Conservation (phyloP, 352 stramenopile species). For the Globisporangium radiosum region DNA sequence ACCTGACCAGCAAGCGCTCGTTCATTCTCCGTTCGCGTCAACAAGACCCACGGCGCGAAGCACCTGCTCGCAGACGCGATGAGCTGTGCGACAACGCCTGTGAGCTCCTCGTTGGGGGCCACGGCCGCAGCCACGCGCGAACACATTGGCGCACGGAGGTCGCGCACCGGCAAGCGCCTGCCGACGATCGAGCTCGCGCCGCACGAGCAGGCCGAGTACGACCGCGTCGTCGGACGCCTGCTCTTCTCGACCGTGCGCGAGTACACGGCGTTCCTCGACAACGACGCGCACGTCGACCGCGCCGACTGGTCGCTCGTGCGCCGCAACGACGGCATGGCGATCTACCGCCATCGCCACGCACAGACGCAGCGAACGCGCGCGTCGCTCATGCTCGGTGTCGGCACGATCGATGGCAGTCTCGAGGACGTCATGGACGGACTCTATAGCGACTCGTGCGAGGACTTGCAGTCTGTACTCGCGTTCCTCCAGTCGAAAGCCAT, state of each 20-base stretch:
- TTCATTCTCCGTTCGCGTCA: no score
- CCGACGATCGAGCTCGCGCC: slow-evolving; percentile 12
- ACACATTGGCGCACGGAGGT: no score
- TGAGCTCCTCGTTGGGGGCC: slow-evolving; percentile 2
- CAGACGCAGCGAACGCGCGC: neutral
- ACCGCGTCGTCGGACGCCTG: slow-evolving; percentile 13
- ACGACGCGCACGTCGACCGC: slow-evolving; percentile 4
- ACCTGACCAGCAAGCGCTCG: no score
- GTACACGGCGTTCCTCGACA: slow-evolving; percentile 7
- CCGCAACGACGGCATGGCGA: slow-evolving; percentile 10
- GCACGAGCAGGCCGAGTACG: slow-evolving; percentile 16
- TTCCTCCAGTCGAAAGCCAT: slow-evolving; percentile 24
- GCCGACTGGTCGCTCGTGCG: slow-evolving; percentile 10
- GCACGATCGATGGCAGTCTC: slow-evolving; percentile 3
- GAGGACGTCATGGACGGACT: slow-evolving; percentile 34
- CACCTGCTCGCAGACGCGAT: no score
- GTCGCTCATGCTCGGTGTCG: slow-evolving; percentile 6
- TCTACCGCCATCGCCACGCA: slow-evolving; percentile 11
- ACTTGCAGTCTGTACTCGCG: slow-evolving; percentile 21
- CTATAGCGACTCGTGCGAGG: slow-evolving; percentile 29
- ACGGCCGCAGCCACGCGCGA: no score
- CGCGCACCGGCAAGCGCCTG: slow-evolving; percentile 1
- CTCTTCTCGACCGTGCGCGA: slow-evolving; percentile 11
- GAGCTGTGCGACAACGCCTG: no score
- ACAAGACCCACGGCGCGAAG: no score